Base-by-base conservation (phyloP, 2,329 filamentous ascomycete species). In the Zymoseptoria ardabiliae region DNA sequence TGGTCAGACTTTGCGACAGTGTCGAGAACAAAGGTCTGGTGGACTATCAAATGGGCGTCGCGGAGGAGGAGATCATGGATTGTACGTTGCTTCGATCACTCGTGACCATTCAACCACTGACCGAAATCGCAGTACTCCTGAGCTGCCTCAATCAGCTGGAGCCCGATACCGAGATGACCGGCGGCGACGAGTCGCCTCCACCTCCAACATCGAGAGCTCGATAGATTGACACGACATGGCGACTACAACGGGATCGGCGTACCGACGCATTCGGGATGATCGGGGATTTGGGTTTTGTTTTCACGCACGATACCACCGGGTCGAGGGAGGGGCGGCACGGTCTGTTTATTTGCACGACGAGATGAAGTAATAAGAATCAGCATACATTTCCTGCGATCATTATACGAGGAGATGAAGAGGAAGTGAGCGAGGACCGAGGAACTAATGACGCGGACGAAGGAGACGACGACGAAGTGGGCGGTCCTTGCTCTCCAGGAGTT, bases 21-120 rank as follows among this genome's bases (percentile, higher is more conserved):
- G 83, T 97, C 63, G 93, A 97, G 74, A 87, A 88, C 66, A 87
- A 95, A 71, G 94, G 94, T n/a, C 78, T 99, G 53, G 91, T 99
- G 10, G 94, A 99, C 76, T 99, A 97, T 73, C 89, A 97, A 70
- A 95, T 96, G 77, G 94, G 94, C 8, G 90, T 97, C 23, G 95
- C 91, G 84, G 94, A 97, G 75, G 92, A 97, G 71, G 86, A 90
- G 70, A 97, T 97, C 67, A 84, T 94, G 67, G 83, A 84, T 60
- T 82, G 92, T 96, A 79, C 76, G 89, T 81, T n/a, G 35, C 28
- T 30, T 53, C 54, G 13, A 52, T 20, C 23, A 21, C n/a, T 49
- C 13, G 35, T 53, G 25, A 55, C 13, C 13, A 3, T 23, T 23
- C 35, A 21, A 35, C 19, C 17, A 17, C 64, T 65, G 56, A 65